Conservation (phyloP, 2,329 filamentous ascomycete genomes). For the Aspergillus calidoustus region DNA sequence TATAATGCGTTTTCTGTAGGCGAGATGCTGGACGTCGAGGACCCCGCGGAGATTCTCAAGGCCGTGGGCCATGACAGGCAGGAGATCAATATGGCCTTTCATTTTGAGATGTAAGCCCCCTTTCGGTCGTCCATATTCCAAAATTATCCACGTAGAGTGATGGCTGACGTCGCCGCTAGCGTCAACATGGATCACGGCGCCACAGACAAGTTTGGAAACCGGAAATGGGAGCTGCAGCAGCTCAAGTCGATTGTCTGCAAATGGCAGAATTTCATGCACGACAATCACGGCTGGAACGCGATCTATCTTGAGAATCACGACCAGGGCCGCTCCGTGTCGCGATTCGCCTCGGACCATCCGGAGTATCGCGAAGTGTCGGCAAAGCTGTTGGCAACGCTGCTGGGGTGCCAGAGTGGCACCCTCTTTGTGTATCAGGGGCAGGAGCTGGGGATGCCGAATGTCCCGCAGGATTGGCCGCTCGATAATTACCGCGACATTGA, state of each 20-base stretch:
- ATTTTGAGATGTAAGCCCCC: slow-evolving; percentile 58
- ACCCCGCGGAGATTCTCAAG: slow-evolving; percentile 53
- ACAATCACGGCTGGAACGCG: slow-evolving; percentile 65
- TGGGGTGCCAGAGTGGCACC: slow-evolving; percentile 62
- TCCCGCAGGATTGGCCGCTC: slow-evolving; percentile 63
- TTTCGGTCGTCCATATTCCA: no score
- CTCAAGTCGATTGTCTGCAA: slow-evolving; percentile 59
- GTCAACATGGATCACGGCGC: slow-evolving; percentile 61
- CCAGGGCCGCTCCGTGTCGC: slow-evolving; percentile 61
- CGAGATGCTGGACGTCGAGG: slow-evolving; percentile 59
- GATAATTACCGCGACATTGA: slow-evolving; percentile 71
- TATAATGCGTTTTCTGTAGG: slow-evolving; percentile 65
- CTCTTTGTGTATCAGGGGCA: slow-evolving; percentile 70
- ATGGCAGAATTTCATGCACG: slow-evolving; percentile 63
- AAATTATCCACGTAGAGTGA: no score
- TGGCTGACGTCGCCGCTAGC: slow-evolving; percentile 29
- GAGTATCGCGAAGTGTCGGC: slow-evolving; percentile 55
- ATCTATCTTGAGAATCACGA: slow-evolving; percentile 70
- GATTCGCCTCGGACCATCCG: slow-evolving; percentile 56
- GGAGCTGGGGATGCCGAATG: slow-evolving; percentile 69
- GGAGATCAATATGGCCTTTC: slow-evolving; percentile 72
- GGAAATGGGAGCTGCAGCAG: slow-evolving; percentile 52
- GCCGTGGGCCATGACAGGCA: slow-evolving; percentile 59
- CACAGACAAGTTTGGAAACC: slow-evolving; percentile 51
- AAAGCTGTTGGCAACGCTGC: slow-evolving; percentile 64